Conservation (phyloP, 306 rosid species). For the Lathyrus oleraceus region DNA sequence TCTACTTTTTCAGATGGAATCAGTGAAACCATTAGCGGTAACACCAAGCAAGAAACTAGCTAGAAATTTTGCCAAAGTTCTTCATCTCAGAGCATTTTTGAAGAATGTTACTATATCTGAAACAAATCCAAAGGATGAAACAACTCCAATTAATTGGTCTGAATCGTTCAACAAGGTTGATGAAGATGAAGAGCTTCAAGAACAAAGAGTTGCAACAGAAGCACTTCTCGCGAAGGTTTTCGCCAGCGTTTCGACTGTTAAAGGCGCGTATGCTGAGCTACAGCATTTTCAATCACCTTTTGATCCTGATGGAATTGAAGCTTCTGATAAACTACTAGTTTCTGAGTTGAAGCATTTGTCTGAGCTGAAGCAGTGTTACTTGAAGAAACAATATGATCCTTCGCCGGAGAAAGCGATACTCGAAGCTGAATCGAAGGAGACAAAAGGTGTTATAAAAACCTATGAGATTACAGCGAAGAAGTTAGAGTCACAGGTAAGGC, state of each 20-base stretch:
- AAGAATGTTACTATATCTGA: constrained; percentile 45
- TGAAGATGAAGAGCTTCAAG: constrained; percentile 57
- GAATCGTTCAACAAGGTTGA: constrained; percentile 39
- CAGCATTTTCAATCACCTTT: constrained; percentile 78
- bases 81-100: constrained; percentile 51
- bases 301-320: constrained; percentile 74
- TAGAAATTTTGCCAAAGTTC: constrained; percentile 75
- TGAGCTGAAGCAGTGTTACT: constrained; percentile 72
- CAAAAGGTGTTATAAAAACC: constrained; percentile 62
- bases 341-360: constrained; percentile 72
- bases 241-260: constrained; percentile 67
- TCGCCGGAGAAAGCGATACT: constrained; percentile 52
- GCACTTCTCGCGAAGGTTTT: constrained; percentile 74
- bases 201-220: constrained; percentile 57
- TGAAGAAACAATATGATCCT: constrained; percentile 77
- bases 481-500: constrained; percentile 69
- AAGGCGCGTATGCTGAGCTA: constrained; percentile 81
- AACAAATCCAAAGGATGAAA: constrained; percentile 42
- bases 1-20: constrained; percentile 68
- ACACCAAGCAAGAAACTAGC: constrained; percentile 68
- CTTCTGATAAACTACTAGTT: constrained; percentile 60
- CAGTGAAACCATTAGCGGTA: constrained; percentile 56
- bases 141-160: constrained; percentile 27
- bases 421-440: constrained; percentile 74
- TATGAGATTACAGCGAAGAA: constrained; percentile 68